Percentiles rank a stretch among this genome's conserved stretches.
These are phyloP conservation scores for Claviceps africana DNA, from an alignment of 2,329 filamentous ascomycete species.

Conservation along the genomic window DNA sequence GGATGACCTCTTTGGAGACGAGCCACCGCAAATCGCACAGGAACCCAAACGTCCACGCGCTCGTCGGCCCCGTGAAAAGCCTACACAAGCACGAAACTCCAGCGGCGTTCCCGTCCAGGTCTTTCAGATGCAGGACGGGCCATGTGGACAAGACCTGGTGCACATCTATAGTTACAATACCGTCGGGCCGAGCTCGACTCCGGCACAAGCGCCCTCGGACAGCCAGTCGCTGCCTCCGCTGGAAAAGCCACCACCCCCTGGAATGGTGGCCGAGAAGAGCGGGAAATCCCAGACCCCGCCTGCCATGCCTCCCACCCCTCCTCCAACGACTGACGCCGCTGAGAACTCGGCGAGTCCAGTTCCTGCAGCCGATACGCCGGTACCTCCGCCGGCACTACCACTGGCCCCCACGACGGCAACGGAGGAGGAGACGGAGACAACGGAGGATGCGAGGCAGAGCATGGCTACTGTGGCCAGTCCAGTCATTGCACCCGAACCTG, in stretches of 20 bases:
- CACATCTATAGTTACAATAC: slow-evolving; percentile 23
- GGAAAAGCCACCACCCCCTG: slow-evolving; percentile 9
- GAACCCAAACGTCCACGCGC: slow-evolving; percentile 13
- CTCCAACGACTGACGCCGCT: slow-evolving; percentile 24
- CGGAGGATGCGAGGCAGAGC: not conserved
- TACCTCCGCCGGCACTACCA: not conserved
- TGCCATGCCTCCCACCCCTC: slow-evolving; percentile 21
- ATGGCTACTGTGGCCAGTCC: slow-evolving; percentile 3
- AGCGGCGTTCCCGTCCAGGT: slow-evolving; percentile 28
- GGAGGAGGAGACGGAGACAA: not conserved
- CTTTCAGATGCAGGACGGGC: slow-evolving; percentile 24
- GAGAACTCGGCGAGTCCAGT: slow-evolving; percentile 20
- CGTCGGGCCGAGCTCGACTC: slow-evolving; percentile 7
- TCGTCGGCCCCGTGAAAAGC: slow-evolving; percentile 9
- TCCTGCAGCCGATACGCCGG: not conserved
- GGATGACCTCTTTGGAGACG: slow-evolving; percentile 55
- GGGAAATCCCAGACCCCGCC: slow-evolving; percentile 11
- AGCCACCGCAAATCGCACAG: slow-evolving; percentile 29
- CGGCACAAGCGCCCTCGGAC: slow-evolving; percentile 5
- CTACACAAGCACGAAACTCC: slow-evolving; percentile 20
- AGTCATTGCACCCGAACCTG: slow-evolving; percentile 2
- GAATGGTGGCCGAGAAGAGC: slow-evolving; percentile 11
- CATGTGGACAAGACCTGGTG: slow-evolving; percentile 20
- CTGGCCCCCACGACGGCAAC: not conserved
- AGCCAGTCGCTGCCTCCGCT: slow-evolving; percentile 13